Conservation (phyloP, 1,284 basidiomycete genomes). For the Apiotrichum domesticum region DNA sequence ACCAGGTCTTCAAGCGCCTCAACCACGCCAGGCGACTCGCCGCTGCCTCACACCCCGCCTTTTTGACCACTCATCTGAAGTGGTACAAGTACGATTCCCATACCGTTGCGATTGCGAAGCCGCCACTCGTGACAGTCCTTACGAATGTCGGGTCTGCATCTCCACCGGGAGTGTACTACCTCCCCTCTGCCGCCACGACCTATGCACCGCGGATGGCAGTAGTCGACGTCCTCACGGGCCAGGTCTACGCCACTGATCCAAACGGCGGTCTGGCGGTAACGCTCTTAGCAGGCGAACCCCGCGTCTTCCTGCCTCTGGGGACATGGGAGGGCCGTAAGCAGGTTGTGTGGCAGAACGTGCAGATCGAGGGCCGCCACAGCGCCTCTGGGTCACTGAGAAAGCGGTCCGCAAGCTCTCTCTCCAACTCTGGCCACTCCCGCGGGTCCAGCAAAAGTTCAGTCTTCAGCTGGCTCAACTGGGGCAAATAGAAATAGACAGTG, state of each 20-base stretch:
- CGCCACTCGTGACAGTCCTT: conserved; percentile 60
- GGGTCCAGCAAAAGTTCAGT: conserved; percentile 12
- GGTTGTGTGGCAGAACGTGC: conserved; percentile 11
- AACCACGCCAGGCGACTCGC: conserved; percentile 60
- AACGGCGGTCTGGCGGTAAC: conserved; percentile 47
- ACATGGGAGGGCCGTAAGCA: conserved; percentile 12
- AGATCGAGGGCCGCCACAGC: neutral
- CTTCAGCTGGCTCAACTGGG: conserved; percentile 14
- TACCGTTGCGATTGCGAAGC: conserved; percentile 58
- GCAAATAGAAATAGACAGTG: conserved; percentile 2
- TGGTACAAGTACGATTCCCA: conserved; percentile 45
- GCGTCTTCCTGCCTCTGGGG: conserved; percentile 37
- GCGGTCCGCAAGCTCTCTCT: neutral
- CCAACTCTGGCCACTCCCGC: conserved; percentile 3
- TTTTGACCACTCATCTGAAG: conserved; percentile 55
- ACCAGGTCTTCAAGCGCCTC: conserved; percentile 54
- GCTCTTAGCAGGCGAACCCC: conserved; percentile 34
- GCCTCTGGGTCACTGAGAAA: neutral
- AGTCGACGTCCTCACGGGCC: conserved; percentile 60
- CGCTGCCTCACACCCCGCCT: conserved; percentile 50
- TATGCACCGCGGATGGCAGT: conserved; percentile 53
- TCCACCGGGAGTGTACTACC: conserved; percentile 34
- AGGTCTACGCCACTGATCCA: conserved; percentile 48
- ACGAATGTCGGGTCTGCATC: conserved; percentile 57
- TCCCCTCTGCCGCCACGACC: conserved; percentile 34